A percentile compares a stretch with the other conserved stretches of the same genome.
Conservation (phyloP, 176 grass and related monocot species). For the maize (Zea mays) region Zm-B73-REFERENCE-NAM-5.0 NC_050102.1:5575001-5575500, state of each 20-base stretch:
- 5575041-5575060: slow-evolving; percentile 94
- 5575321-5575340: slow-evolving; percentile 56
- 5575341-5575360: slow-evolving; percentile 43
- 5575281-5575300: slow-evolving; percentile 61
- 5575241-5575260: slow-evolving; percentile 65
- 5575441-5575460: slow-evolving; percentile 98
- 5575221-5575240: slow-evolving; percentile 36
- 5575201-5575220: neutral
- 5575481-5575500: slow-evolving; percentile 80
- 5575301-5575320: slow-evolving; percentile 69
- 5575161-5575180: neutral
- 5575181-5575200: neutral
- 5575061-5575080: slow-evolving; percentile 72
- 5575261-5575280: slow-evolving; percentile 54
- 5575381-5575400: slow-evolving; percentile 63
- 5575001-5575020: slow-evolving; percentile 90
- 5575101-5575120: slow-evolving; percentile 73
- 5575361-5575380: slow-evolving; percentile 43
- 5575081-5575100: slow-evolving; percentile 69
- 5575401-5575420: slow-evolving; percentile 72
- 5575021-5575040: slow-evolving; percentile 78
- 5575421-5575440: slow-evolving; percentile 92
- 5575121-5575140: slow-evolving; percentile 80
- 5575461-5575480: slow-evolving; percentile 78
- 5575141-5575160: neutral